Evolutionary conservation across 352 stramenopile genomes (phyloP), one percentile per base, ranked within the genome.

Genomic region (Phytophthora pseudosyringae): DNA sequence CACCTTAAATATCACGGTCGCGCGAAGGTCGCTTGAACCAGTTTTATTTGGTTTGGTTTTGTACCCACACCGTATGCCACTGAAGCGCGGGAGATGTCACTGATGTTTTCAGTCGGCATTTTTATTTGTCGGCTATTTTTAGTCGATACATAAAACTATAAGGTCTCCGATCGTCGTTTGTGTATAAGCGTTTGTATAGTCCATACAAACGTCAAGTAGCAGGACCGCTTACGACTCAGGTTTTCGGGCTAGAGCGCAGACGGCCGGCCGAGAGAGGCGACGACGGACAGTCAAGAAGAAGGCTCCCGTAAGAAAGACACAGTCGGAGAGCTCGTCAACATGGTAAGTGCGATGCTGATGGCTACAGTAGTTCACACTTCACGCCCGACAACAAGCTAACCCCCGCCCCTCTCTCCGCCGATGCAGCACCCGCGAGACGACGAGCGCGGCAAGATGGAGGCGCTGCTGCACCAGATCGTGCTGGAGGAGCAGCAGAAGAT

Each of bases 401-500:
- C 16, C 31, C 6, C 21, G 21, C 21, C 21, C 21, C 21, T 32
- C 39, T 48, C 35, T 49, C 13, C 25, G 4, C 10, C 49, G 5
- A 7, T 41, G 25, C 56, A 83, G 64, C 66, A 74, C 59, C 56
- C 41, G 38, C 59, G 55, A 16, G 65, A 76, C 64, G 68, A 67
- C 59, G 76, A 83, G 44, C 80, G 78, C 32, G 75, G 73, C 44
- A 84, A 80, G 59, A 94, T 94, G 86, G 86, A 94, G 70, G 71
- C 76, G 53, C 76, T 88, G n/a, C 60, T 94, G 69, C 81, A 88
- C 56, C 83, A 91, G 73, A 94, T 94, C 67, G 86, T 94, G 62
- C 78, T 86, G 32, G 83, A 94, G 50, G 86, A 94, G 61, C 86
- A 94, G 78, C 69, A 84, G 44, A 93, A 95, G 66, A 95, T 95